Percentiles rank a stretch among this genome's conserved stretches.
Conservation (phyloP, 1,139 yeast genomes). For the Lodderomyces orthopsilosis region DNA sequence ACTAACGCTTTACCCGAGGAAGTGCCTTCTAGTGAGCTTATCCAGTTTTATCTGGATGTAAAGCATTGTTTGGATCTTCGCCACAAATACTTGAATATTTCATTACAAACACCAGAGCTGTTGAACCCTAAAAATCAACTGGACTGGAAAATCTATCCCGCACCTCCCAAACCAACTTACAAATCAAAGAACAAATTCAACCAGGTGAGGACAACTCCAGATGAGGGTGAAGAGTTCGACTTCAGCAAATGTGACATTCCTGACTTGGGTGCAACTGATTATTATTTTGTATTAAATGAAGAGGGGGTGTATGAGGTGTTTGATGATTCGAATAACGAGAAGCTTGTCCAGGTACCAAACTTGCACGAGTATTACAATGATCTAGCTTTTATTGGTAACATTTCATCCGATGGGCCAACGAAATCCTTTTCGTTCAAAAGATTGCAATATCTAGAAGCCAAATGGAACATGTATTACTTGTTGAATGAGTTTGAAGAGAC, state of each 20-base stretch:
- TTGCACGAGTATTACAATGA: constrained; percentile 82
- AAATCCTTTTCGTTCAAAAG: constrained; percentile 95
- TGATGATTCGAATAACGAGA: constrained; percentile 31
- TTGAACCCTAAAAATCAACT: constrained; percentile 79
- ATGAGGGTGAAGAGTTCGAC: constrained; percentile 52
- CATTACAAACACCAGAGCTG: constrained; percentile 62
- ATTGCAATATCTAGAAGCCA: constrained; percentile 89
- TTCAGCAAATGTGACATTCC: constrained; percentile 66
- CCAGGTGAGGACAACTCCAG: constrained; percentile 37
- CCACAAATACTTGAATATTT: constrained; percentile 67
- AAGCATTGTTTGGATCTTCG: constrained; percentile 72
- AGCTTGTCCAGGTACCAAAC: constrained; percentile 66
- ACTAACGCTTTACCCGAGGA: constrained; percentile 65
- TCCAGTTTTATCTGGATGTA: constrained; percentile 68
- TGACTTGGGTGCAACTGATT: constrained; percentile 40
- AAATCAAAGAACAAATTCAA: constrained; percentile 60
- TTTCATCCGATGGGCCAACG: constrained; percentile 95
- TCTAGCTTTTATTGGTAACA: constrained; percentile 62
- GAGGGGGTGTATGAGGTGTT: constrained; percentile 71
- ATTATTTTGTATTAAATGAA: constrained; percentile 50
- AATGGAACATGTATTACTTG: constrained; percentile 88
- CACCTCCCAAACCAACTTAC: constrained; percentile 93
- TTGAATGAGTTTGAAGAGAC: constrained; percentile 92
- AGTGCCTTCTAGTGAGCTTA: constrained; percentile 65
- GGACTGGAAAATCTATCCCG: constrained; percentile 82